Evolutionary conservation across 2,329 filamentous ascomycete genomes (phyloP).

Genomic region (Verticillium longisporum): DNA sequence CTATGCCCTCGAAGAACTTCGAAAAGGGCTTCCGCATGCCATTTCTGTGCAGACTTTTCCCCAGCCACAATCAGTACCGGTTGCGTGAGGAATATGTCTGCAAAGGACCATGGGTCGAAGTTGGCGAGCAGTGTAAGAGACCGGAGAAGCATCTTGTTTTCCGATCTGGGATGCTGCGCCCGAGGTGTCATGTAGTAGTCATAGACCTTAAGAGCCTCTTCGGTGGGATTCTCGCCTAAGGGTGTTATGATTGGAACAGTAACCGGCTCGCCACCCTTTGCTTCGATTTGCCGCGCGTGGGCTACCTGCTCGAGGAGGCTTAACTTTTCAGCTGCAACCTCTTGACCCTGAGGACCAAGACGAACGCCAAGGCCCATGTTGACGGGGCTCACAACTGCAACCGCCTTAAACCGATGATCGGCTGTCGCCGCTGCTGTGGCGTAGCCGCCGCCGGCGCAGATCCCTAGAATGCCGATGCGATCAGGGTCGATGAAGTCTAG

Average conservation of each 20-base stretch:
- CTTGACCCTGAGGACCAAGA: slow-evolving; percentile 3
- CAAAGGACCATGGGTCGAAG: slow-evolving; percentile 1
- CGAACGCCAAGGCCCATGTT: slow-evolving; percentile 22
- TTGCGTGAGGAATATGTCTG: background rate
- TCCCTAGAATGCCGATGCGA: slow-evolving; percentile 29
- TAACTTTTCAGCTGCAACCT: slow-evolving; percentile 2
- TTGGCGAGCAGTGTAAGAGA: background rate
- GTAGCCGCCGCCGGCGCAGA: slow-evolving; percentile 31
- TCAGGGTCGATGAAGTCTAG: slow-evolving; percentile 20
- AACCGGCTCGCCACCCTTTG: background rate
- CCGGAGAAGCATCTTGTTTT: background rate
- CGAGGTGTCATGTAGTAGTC: slow-evolving; percentile 12
- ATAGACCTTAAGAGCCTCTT: slow-evolving; percentile 1
- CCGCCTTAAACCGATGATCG: slow-evolving; percentile 29
- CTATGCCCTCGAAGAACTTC: background rate
- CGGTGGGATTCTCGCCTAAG: background rate
- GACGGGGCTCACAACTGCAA: slow-evolving; percentile 22
- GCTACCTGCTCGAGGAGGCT: slow-evolving; percentile 3
- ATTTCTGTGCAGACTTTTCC: background rate
- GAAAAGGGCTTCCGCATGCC: background rate
- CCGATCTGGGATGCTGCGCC: slow-evolving; percentile 5
- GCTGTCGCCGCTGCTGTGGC: slow-evolving; percentile 23
- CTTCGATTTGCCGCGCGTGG: slow-evolving; percentile 2
- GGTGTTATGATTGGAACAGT: slow-evolving; percentile 16
- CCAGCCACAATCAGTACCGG: background rate